Evolutionary conservation across 257 asterid genomes (phyloP).

Genomic region (Nicotiana obtusifolia): DNA sequence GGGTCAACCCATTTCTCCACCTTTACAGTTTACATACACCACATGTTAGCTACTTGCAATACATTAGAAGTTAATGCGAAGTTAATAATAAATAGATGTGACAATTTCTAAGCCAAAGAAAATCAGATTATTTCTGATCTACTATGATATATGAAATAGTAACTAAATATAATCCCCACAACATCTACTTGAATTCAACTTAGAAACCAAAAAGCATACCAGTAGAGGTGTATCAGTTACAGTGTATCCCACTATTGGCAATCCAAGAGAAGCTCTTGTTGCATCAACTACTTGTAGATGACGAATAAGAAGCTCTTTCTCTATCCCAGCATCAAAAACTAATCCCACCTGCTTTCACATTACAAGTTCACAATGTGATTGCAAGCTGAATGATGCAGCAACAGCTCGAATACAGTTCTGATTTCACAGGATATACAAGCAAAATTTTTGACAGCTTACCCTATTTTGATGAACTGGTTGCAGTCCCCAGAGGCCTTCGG

Average conservation of each 20-base stretch:
- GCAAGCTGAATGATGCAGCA: neutral
- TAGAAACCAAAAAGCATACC: slow-evolving; percentile 30
- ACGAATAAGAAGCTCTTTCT: slow-evolving; percentile 72
- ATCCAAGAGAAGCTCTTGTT: slow-evolving; percentile 91
- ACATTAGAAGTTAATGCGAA: neutral
- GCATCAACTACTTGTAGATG: slow-evolving; percentile 93
- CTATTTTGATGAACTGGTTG: slow-evolving; percentile 86
- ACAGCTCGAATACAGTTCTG: neutral
- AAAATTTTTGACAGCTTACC: slow-evolving; percentile 29
- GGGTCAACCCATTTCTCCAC: slow-evolving; percentile 85
- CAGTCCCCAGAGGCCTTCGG: slow-evolving; percentile 84
- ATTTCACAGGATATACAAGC: neutral
- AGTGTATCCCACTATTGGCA: slow-evolving; percentile 58
- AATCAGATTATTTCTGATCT: neutral
- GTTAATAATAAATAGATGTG: neutral
- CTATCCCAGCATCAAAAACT: slow-evolving; percentile 88
- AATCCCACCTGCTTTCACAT: slow-evolving; percentile 59
- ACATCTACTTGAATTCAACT: neutral
- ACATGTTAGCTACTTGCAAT: neutral
- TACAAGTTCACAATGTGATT: slow-evolving; percentile 12
- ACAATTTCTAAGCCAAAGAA: neutral
- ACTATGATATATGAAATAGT: neutral
- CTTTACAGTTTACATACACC: slow-evolving; percentile 28
- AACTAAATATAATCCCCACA: too few species aligned
- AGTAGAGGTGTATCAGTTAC: slow-evolving; percentile 77